Evolutionary conservation across 495 filamentous ascomycete genomes (phyloP).

Genomic region (Choiromyces venosus): DNA sequence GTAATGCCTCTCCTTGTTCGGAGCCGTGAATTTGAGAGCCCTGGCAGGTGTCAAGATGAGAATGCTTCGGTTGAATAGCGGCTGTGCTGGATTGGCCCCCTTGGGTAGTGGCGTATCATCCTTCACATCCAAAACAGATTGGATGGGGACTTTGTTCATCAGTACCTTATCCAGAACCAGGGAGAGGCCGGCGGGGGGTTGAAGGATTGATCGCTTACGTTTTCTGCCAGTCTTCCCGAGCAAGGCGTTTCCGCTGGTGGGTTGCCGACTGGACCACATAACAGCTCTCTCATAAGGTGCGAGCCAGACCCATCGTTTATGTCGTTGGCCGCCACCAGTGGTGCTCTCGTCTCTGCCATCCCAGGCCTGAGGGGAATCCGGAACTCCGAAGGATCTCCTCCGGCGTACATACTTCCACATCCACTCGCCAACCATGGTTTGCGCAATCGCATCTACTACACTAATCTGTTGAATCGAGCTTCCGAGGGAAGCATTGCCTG

Average conservation of each 20-base stretch:
- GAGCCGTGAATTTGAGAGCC: constrained; percentile 91
- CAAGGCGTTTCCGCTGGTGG: constrained; percentile 75
- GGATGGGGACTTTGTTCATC: constrained; percentile 68
- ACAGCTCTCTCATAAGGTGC: constrained; percentile 92
- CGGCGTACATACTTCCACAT: constrained; percentile 98
- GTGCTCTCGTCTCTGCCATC: constrained; percentile 56
- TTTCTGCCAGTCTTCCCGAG: constrained; percentile 95
- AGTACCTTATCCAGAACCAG: constrained; percentile 39
- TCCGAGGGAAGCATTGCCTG: constrained; percentile 51
- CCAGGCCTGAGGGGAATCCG: constrained; percentile 56
- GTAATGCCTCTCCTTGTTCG: constrained; percentile 78
- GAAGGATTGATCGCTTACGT: constrained; percentile 57
- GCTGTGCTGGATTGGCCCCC: constrained; percentile 48
- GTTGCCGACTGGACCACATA: constrained; percentile 98
- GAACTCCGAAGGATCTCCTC: constrained; percentile 83
- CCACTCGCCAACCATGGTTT: constrained; percentile 99
- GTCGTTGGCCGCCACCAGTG: constrained; percentile 56
- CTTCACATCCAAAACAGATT: constrained; percentile 94
- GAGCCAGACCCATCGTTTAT: constrained; percentile 98
- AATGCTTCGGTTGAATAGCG: constrained; percentile 85
- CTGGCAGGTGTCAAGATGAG: constrained; percentile 88
- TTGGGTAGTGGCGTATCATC: constrained; percentile 88
- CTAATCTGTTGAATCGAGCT: constrained; percentile 63
- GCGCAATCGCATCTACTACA: constrained; percentile 96
- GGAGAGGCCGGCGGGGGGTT: constrained; percentile 39